These are phyloP conservation scores for Lipomyces yamanashiensis DNA, from an alignment of 805 yeast species.

Conservation along the genomic window DNA sequence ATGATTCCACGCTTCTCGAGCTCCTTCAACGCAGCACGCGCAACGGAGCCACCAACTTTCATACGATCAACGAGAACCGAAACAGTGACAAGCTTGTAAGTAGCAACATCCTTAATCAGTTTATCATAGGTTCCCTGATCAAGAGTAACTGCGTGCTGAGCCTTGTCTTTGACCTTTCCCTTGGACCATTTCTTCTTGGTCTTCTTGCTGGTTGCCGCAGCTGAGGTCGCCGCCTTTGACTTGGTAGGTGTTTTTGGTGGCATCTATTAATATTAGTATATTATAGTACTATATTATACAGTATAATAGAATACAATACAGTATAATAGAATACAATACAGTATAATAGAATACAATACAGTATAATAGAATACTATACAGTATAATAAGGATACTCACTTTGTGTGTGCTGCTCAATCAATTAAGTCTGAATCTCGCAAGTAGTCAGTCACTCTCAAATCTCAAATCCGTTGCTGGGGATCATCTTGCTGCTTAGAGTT, in stretches of 20 bases:
- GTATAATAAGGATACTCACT: conserved; percentile 7
- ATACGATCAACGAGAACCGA: conserved; percentile 98
- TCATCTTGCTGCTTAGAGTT: background rate
- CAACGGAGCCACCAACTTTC: conserved; percentile 98
- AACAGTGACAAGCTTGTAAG: conserved; percentile 97
- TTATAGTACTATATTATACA: too few species aligned
- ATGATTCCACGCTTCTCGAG: conserved; percentile 94
- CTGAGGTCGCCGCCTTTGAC: conserved; percentile 30
- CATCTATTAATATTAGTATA: conserved; percentile 14
- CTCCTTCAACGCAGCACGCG: conserved; percentile 96
- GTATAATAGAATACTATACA: too few species aligned
- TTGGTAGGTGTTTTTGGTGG: conserved; percentile 33
- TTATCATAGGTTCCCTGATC: conserved; percentile 99
- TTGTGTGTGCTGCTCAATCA: conserved; percentile 3
- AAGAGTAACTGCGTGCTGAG: conserved; percentile 94
- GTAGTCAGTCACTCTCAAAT: background rate
- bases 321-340: too few species aligned
- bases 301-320: too few species aligned
- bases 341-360: too few species aligned
- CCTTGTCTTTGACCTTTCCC: conserved; percentile 99
- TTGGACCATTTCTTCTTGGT: conserved; percentile 99
- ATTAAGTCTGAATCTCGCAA: too few species aligned
- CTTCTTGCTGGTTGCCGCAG: conserved; percentile 37
- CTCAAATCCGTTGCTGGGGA: background rate
- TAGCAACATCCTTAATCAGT: conserved; percentile 98